Conservation (phyloP, 1,284 basidiomycete species). For the Athelia psychrophila region DNA sequence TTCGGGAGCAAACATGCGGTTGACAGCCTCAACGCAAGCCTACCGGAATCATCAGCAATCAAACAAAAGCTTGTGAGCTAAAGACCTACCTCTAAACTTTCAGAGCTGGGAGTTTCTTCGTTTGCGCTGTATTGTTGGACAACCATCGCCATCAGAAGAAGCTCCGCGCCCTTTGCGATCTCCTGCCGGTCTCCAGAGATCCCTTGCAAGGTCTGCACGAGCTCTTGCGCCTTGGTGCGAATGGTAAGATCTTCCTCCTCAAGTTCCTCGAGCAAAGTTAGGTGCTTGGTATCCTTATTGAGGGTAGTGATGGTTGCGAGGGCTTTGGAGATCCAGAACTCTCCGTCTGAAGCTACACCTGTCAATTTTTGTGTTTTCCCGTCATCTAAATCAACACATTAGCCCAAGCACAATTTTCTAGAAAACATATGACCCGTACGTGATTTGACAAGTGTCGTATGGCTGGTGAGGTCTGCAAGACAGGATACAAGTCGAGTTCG, state of each 20-base stretch:
- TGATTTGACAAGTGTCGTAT: conserved; percentile 48
- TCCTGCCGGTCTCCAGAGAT: conserved; percentile 53
- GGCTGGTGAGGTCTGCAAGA: conserved; percentile 72
- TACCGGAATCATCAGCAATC: conserved; percentile 22
- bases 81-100: conserved; percentile 62
- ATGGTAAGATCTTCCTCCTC: conserved; percentile 57
- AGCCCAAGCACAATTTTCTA: conserved; percentile 4
- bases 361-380: conserved; percentile 53
- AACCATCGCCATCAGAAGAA: conserved; percentile 69
- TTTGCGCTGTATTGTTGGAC: conserved; percentile 71
- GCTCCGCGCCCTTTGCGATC: conserved; percentile 59
- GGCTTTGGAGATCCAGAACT: conserved; percentile 79
- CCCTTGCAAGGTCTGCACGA: conserved; percentile 44
- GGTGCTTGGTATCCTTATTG: conserved; percentile 72
- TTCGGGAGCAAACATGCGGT: conserved; percentile 44
- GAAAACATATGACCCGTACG: conserved; percentile 27
- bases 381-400: conserved; percentile 24
- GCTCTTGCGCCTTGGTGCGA: conserved; percentile 44
- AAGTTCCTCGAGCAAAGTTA: conserved; percentile 49
- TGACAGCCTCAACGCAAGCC: conserved; percentile 52
- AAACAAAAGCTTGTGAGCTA: not conserved
- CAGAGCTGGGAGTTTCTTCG: conserved; percentile 42
- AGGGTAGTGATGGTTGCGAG: conserved; percentile 59
- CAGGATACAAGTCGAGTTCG: conserved; percentile 72
- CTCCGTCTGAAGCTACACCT: conserved; percentile 67